Evolutionary conservation across 352 stramenopile species (phyloP).

Genomic region (Peronospora farinosa): DNA sequence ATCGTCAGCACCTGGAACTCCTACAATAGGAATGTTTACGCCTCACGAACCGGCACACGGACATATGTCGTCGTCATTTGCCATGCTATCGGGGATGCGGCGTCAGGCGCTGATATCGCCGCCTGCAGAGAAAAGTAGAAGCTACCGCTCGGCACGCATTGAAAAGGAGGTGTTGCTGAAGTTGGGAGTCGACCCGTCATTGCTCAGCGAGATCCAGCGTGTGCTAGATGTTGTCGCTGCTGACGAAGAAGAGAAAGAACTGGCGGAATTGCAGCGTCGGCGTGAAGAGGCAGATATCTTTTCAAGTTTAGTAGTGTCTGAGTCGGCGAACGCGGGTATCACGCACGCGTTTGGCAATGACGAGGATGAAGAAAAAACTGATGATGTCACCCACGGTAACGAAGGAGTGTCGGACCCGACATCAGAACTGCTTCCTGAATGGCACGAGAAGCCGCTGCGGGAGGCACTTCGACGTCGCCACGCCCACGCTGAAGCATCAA

Average conservation of each 20-base stretch:
- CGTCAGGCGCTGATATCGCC: constrained; percentile 14
- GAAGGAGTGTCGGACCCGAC: constrained; percentile 4
- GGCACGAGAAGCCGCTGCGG: constrained; percentile 44
- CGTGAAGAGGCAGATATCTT: constrained; percentile 33
- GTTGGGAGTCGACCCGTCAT: constrained; percentile 61
- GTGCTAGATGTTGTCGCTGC: constrained; percentile 49
- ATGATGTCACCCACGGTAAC: constrained; percentile 17
- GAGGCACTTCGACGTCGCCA: constrained; percentile 52
- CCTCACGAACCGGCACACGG: constrained; percentile 10
- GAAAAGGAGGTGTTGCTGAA: constrained; percentile 70
- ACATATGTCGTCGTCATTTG: constrained; percentile 10
- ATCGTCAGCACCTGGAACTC: constrained; percentile 32
- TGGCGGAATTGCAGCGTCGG: constrained; percentile 23
- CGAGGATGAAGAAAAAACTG: constrained; percentile 28
- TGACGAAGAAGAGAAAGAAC: constrained; percentile 44
- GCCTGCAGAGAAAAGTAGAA: constrained; percentile 27
- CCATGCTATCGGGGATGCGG: neutral
- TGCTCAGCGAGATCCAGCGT: constrained; percentile 69
- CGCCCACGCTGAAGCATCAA: constrained; percentile 24
- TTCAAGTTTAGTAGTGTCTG: constrained; percentile 29
- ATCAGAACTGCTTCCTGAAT: constrained; percentile 49
- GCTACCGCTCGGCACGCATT: constrained; percentile 54
- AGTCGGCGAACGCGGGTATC: constrained; percentile 28
- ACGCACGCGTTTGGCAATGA: constrained; percentile 43
- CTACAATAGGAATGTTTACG: constrained; percentile 21